Conservation (phyloP, 225 moss, liverwort and hornwort genomes). For the Rhytidiadelphus loreus region DNA sequence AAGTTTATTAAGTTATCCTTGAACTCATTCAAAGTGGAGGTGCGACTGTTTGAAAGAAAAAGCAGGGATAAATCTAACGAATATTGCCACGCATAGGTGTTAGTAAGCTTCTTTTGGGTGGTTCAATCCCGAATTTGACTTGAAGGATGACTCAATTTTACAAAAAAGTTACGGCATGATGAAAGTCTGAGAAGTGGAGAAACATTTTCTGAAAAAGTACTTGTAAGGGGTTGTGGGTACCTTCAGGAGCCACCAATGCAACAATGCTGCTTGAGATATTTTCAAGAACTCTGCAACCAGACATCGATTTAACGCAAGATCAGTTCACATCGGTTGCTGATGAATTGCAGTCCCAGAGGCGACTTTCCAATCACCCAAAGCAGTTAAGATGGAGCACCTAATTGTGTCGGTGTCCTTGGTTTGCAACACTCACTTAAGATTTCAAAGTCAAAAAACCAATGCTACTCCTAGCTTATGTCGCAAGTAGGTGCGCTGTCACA, state of each 20-base stretch:
- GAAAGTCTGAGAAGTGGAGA: neutral
- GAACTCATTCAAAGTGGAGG: neutral
- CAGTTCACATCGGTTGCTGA: neutral
- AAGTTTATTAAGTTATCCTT: neutral
- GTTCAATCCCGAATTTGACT: neutral
- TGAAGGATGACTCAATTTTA: neutral
- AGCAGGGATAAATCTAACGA: neutral
- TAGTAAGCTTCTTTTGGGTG: neutral
- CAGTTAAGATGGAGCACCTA: neutral
- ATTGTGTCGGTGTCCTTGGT: neutral
- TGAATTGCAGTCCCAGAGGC: neutral
- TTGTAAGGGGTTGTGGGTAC: conserved; percentile 4
- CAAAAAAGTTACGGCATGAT: neutral
- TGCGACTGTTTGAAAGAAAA: neutral
- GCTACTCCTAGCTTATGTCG: neutral
- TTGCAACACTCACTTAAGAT: neutral
- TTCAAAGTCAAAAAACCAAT: neutral
- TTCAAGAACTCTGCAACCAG: conserved; percentile 50
- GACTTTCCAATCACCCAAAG: neutral
- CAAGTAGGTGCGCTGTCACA: neutral
- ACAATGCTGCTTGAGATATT: conserved; percentile 78
- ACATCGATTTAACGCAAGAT: neutral
- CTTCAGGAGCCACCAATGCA: conserved; percentile 64
- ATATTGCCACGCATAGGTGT: neutral
- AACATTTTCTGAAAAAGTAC: neutral